Base-by-base conservation (phyloP, 768 basidiomycete genomes). In the Leccinum sublutescens region DNA sequence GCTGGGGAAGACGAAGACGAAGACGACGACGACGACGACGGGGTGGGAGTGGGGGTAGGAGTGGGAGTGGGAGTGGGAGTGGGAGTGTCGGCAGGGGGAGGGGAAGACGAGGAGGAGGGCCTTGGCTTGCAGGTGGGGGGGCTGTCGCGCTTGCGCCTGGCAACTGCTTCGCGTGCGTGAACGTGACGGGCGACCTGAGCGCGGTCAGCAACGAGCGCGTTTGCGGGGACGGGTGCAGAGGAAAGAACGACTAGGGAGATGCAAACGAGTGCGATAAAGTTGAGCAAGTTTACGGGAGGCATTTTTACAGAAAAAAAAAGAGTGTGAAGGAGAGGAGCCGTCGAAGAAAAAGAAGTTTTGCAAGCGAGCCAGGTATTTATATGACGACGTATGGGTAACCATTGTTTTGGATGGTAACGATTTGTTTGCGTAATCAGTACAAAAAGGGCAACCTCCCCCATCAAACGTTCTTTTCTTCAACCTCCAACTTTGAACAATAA, bases 401-500 rank as follows among this genome's bases (percentile, higher is more conserved):
- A 33, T 33, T 33, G 33, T 33, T 31, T 33, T 29, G 29, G 29
- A 29, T 29, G 29, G 29, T 29, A 29, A 33, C 33, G 11, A 12
- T 45, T 72, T 72, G 60, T 70, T 68, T 73, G 60, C 58, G 62
- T 71, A 70, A 71, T 63, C 36, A 19, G n/a, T 70, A 71, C 74
- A 78, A 77, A 78, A 78, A 77, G 74, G 67, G 69, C 67, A 58
- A 62, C 64, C 66, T 66, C 62, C 62, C 50, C 56, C 56, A 59
- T 54, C 15, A 55, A 61, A 64, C 62, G 66, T 70, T 63, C 75
- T 80, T 84, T 82, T 80, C 78, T 80, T 77, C 79, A 86, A 88
- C 89, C 86, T 82, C 77, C 88, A 89, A 89, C 85, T 90, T 88
- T 86, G 5, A 80, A 80, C 82, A 85, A 80, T 76, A 83, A 85